Evolutionary conservation across 805 yeast genomes (phyloP).

Genomic region (Candida hungchunana): DNA sequence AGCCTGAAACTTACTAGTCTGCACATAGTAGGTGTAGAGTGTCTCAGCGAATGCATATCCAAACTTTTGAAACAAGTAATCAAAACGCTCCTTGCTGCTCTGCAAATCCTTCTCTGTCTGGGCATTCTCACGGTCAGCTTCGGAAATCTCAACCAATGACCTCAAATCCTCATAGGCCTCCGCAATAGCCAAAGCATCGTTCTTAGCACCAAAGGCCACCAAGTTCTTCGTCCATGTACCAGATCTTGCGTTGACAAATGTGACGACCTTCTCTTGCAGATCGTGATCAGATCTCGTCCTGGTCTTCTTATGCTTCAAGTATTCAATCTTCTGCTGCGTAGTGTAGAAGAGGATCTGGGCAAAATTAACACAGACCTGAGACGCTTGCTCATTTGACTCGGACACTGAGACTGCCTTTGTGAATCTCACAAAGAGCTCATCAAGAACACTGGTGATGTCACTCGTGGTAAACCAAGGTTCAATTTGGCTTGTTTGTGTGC

Average conservation of each 20-base stretch:
- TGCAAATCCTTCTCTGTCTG: conserved; percentile 18
- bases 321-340: conserved; percentile 31
- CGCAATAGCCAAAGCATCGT: conserved; percentile 56
- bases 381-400: conserved; percentile 12
- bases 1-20: conserved; percentile 45
- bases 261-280: conserved; percentile 14
- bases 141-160: conserved; percentile 53
- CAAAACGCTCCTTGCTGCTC: conserved; percentile 31
- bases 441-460: conserved; percentile 35
- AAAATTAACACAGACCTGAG: conserved; percentile 30
- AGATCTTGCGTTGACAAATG: conserved; percentile 28
- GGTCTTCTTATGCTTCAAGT: conserved; percentile 26
- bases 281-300: conserved; percentile 23
- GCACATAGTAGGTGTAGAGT: conserved; percentile 55
- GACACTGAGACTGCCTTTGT: conserved; percentile 11
- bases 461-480: conserved; percentile 49
- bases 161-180: conserved; percentile 64
- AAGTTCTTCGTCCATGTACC: conserved; percentile 58
- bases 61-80: conserved; percentile 52
- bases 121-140: conserved; percentile 35
- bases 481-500: conserved; percentile 25
- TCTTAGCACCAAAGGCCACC: conserved; percentile 43
- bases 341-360: conserved; percentile 40
- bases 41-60: conserved; percentile 66
- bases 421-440: conserved; percentile 36